Evolutionary conservation across 345 rosid species (phyloP).

Genomic region (Hibiscus trionum): DNA sequence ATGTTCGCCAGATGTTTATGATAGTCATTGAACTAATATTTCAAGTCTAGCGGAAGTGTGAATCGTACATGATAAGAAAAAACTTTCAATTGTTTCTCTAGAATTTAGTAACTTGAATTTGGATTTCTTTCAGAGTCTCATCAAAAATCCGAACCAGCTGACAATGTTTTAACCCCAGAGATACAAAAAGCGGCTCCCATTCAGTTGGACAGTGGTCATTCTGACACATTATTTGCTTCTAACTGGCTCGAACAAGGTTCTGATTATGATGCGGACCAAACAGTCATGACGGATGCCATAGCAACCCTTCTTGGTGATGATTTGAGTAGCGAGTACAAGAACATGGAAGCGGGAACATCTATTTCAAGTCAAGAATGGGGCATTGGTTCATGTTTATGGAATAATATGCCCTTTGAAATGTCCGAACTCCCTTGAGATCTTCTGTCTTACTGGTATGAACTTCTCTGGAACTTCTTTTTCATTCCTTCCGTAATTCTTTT

Average conservation of each 20-base stretch:
- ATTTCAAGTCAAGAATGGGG: constrained; percentile 48
- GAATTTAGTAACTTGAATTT: not conserved
- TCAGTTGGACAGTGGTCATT: constrained; percentile 29
- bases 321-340: constrained; percentile 50
- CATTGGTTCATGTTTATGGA: constrained; percentile 65
- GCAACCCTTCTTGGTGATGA: constrained; percentile 68
- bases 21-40: not conserved
- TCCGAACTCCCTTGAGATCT: constrained; percentile 40
- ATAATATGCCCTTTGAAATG: constrained; percentile 69
- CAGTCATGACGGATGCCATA: constrained; percentile 52
- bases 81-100: not conserved
- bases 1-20: too few species aligned
- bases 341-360: constrained; percentile 41
- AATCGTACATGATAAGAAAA: not conserved
- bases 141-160: constrained; percentile 40
- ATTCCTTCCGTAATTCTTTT: too few species aligned
- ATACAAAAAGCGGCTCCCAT: constrained; percentile 25
- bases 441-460: constrained; percentile 7
- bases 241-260: constrained; percentile 65
- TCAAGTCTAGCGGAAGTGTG: not conserved
- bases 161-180: constrained; percentile 30
- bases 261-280: constrained; percentile 45
- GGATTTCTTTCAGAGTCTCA: constrained; percentile 26
- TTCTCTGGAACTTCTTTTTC: not conserved
- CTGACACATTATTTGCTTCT: constrained; percentile 66